Conservation (phyloP, 176 grass and related monocot species). For the Carex kokanica region DNA sequence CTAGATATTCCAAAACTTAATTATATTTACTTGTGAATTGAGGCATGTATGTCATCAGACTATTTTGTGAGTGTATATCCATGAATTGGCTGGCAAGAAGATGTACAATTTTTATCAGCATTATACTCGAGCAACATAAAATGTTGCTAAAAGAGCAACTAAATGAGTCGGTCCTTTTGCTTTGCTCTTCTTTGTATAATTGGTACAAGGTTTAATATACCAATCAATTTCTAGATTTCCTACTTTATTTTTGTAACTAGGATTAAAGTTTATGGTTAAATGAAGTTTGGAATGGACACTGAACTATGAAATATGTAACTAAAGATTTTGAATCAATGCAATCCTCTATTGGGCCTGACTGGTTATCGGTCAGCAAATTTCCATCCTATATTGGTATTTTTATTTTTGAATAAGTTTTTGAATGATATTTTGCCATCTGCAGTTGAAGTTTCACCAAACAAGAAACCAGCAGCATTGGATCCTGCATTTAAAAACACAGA, state of each 20-base stretch:
- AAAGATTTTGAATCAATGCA: not conserved
- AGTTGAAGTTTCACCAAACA: slow-evolving; percentile 5
- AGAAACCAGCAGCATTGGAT: not conserved
- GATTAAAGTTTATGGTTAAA: not conserved
- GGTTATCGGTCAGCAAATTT: not conserved
- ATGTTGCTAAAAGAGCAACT: not conserved
- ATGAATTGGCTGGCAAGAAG: not conserved
- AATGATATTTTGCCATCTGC: slow-evolving; percentile 7
- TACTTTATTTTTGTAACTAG: not conserved
- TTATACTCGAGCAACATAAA: too few species aligned
- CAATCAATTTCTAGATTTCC: not conserved
- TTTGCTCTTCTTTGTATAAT: not conserved
- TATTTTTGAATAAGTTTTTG: not conserved
- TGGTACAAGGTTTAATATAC: not conserved
- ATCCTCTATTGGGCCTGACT: not conserved
- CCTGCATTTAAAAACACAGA: not conserved
- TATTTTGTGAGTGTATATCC: not conserved
- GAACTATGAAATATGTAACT: not conserved
- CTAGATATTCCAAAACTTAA: not conserved
- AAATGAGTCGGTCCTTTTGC: not conserved
- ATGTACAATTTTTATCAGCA: not conserved
- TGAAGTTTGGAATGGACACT: not conserved
- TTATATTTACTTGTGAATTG: not conserved
- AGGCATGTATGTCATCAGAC: not conserved
- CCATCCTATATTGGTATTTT: not conserved